Conservation (phyloP, 805 yeast species). For the Candida montana region DNA sequence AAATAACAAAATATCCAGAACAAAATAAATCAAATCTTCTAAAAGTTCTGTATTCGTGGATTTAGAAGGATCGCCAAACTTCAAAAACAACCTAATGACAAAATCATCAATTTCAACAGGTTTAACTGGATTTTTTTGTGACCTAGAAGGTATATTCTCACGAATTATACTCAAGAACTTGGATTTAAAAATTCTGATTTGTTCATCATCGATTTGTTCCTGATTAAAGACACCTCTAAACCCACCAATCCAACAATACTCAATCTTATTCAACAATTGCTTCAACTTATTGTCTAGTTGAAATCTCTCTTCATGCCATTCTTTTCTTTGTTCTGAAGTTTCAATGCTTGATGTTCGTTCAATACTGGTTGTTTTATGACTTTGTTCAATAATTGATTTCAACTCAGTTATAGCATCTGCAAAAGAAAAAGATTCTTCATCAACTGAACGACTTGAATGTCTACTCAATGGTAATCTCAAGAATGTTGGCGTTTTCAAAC, state of each 20-base stretch:
- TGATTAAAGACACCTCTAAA: constrained; percentile 57
- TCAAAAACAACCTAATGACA: constrained; percentile 47
- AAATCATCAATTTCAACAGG: constrained; percentile 37
- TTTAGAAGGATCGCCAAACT: constrained; percentile 35
- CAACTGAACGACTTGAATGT: constrained; percentile 38
- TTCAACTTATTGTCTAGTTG: constrained; percentile 53
- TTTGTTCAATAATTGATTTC: constrained; percentile 47
- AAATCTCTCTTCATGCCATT: constrained; percentile 77
- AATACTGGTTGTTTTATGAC: constrained; percentile 54
- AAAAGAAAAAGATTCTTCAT: constrained; percentile 38
- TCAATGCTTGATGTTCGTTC: constrained; percentile 47
- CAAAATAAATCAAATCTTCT: constrained; percentile 60
- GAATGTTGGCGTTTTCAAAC: constrained; percentile 35
- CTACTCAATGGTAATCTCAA: constrained; percentile 58
- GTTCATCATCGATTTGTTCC: constrained; percentile 21
- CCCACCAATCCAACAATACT: constrained; percentile 72
- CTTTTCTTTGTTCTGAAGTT: constrained; percentile 52
- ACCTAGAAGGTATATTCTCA: constrained; percentile 46
- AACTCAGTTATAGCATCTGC: constrained; percentile 42
- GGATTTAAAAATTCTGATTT: constrained; percentile 30
- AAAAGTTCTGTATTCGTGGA: constrained; percentile 34
- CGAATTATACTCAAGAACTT: constrained; percentile 36
- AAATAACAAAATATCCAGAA: constrained; percentile 53
- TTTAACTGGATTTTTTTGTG: constrained; percentile 30
- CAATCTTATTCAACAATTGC: constrained; percentile 50